Evolutionary conservation across 2,329 filamentous ascomycete genomes (phyloP), one percentile per base, ranked within the genome.

Genomic region (Pezicula radicicola): DNA sequence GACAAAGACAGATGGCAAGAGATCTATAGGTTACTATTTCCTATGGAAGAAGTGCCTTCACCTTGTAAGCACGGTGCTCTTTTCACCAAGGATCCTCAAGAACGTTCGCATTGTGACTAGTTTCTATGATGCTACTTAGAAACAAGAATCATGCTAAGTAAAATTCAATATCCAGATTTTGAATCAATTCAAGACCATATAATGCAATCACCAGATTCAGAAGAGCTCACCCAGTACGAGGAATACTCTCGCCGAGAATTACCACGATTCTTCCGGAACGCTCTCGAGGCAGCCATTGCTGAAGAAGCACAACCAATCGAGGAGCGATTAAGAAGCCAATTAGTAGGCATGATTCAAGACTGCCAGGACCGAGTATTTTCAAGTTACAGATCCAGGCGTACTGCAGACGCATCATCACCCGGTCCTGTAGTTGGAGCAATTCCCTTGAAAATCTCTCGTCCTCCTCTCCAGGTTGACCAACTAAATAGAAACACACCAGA

Each of bases 1-100:
- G 52, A 56, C 41, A 41, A 27, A 28, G 51, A 55, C n/a, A 36
- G 51, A 41, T 56, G 56, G 56, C 37, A 51, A 39, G 46, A 55
- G 16, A 48, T 58, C 15, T 58, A 58, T 43, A 12, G 30, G 19
- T 21, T 54, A 6, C n/a, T 58, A 21, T 58, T 57, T 28, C 33
- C 50, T 13, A 21, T 15, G 13, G 49, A 55, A 28, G 36, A 16
- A 21, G 30, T 46, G 1, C 52, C 52, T 8, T 12, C 12, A 13
- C 48, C 52, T 19, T 54, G 52, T 54, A 46, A 49, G 52, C 18
- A 37, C n/a, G 3, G 4, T 37, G 12, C 35, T 37, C 35, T 3
- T 37, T 37, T 6, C 35, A 13, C 6, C 6, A 3, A 37, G 4
- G 12, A 6, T 13, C 35, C 6, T 16, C n/a, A 4, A 13, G n/a